These are phyloP conservation scores for Oryza meyeriana DNA, from an alignment of 176 grass and related monocot genomes.

Conservation along the genomic window DNA sequence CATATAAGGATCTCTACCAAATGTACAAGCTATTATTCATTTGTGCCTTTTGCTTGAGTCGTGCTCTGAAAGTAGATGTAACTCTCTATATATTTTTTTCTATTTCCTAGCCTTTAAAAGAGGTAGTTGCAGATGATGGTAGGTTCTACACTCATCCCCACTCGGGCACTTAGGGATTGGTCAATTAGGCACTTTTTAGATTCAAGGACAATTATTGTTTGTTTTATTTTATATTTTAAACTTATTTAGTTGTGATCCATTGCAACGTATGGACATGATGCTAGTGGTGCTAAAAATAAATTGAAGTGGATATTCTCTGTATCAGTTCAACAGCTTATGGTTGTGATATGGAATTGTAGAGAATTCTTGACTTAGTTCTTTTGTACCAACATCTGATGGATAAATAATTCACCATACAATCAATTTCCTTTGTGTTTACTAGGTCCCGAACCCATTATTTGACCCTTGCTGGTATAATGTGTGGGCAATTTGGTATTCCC, in stretches of 20 bases:
- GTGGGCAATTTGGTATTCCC: conserved; percentile 91
- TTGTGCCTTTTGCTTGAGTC: neutral
- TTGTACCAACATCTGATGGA: neutral
- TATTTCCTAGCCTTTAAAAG: no score
- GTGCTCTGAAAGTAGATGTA: conserved; percentile 19
- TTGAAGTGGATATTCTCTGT: neutral
- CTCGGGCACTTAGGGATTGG: neutral
- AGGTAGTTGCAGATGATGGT: neutral
- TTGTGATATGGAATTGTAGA: neutral
- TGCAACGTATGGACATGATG: neutral
- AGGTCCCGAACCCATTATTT: conserved; percentile 96
- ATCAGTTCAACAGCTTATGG: neutral
- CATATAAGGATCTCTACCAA: no score
- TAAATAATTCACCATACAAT: neutral
- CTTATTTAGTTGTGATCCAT: neutral
- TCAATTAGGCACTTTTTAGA: neutral
- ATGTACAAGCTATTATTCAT: neutral
- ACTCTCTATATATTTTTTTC: no score
- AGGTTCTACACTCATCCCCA: neutral
- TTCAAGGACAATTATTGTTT: neutral
- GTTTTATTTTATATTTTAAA: neutral
- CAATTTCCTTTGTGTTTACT: conserved; percentile 23
- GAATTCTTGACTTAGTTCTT: neutral
- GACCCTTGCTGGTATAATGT: conserved; percentile 99
- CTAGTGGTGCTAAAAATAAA: conserved; percentile 6